Evolutionary conservation across 2,329 filamentous ascomycete genomes (phyloP), one percentile per base, ranked within the genome.

Genomic region (Diaporthe caulivora): DNA sequence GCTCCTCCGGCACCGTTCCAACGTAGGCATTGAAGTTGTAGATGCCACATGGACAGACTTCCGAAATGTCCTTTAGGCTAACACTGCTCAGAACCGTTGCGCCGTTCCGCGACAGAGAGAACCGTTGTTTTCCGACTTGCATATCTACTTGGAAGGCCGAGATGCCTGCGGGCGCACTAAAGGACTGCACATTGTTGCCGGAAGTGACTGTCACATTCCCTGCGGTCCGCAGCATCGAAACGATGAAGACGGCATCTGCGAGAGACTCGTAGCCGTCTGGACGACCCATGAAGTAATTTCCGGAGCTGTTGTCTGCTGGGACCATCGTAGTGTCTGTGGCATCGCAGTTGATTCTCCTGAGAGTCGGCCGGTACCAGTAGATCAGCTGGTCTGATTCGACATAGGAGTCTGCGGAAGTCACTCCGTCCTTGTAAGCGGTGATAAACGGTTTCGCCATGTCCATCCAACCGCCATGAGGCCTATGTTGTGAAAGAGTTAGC

Each of bases 11-110:
- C 3, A 89, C 80, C 1, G 83, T 86, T 18, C 88, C 88, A 0
- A 88, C 87, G 74, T 87, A 90, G 18, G 87, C 84, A 73, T 90
- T 90, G 81, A 86, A 90, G 80, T 90, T 90, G 82, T 89, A 89
- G 64, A 89, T 81, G 4, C 88, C 87, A 73, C 86, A 89, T 24
- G 84, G 79, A 77, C 88, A 90, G 21, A 80, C 80, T 54, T 86
- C 80, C 1, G 82, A 80, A 49, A 90, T 85, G 51, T 89, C 83
- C 80, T 86, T 87, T n/a, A 86, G 78, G 13, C 87, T 87, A 0
- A 84, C 86, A 9, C 83, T 87, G 17, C 82, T 82, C 6, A 90
- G 75, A 5, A 88, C 82, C 0, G 80, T 83, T 51, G 81, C 70
- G 1, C 81, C 82, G 42, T 81, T 80, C 6, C 88, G 83, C 3